Percentiles rank a stretch among this genome's conserved stretches.
phyloP scores from a whole-genome alignment of 2,329 filamentous ascomycete species.

The Tympanopsis confertula region DNA sequence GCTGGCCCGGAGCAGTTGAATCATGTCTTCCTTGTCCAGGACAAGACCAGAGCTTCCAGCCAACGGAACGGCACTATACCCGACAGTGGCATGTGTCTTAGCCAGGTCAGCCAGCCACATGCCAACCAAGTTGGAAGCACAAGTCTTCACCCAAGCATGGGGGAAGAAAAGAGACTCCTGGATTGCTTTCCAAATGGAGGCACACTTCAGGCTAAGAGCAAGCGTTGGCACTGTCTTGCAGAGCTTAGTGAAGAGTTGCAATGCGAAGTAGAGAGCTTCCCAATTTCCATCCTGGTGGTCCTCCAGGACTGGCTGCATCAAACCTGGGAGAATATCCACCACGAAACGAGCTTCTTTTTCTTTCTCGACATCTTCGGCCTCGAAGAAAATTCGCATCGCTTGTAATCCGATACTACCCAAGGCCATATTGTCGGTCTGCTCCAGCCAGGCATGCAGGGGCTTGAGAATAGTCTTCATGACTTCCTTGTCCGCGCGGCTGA shows the following conservation, averaged over 20 bases:
- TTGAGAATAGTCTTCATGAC: slow-evolving; percentile 39
- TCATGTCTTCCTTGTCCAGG: slow-evolving; percentile 40
- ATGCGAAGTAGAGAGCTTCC: slow-evolving; percentile 51
- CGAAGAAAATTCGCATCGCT: slow-evolving; percentile 53
- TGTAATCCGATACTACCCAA: slow-evolving; percentile 50
- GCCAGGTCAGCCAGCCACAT: slow-evolving; percentile 52
- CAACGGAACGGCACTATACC: slow-evolving; percentile 43
- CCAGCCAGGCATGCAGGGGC: slow-evolving; percentile 46
- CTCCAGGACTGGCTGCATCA: slow-evolving; percentile 25
- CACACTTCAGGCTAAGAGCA: slow-evolving; percentile 35
- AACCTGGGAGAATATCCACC: slow-evolving; percentile 26
- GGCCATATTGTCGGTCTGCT: slow-evolving; percentile 43
- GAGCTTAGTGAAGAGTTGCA: slow-evolving; percentile 47
- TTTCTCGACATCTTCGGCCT: slow-evolving; percentile 31
- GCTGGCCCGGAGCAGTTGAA: slow-evolving; percentile 24
- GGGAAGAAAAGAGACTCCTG: slow-evolving; percentile 45
- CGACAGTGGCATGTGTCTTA: slow-evolving; percentile 28
- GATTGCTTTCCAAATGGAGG: slow-evolving; percentile 43
- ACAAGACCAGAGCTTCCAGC: slow-evolving; percentile 42
- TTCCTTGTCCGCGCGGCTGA: slow-evolving; percentile 48
- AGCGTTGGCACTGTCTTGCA: slow-evolving; percentile 39
- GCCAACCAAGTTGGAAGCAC: slow-evolving; percentile 46
- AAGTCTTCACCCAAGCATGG: slow-evolving; percentile 53
- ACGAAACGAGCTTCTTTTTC: slow-evolving; percentile 38
- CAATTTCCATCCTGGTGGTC: slow-evolving; percentile 32